Base-by-base conservation (phyloP, 2,329 filamentous ascomycete genomes). In the Cordyceps sp. region DNA sequence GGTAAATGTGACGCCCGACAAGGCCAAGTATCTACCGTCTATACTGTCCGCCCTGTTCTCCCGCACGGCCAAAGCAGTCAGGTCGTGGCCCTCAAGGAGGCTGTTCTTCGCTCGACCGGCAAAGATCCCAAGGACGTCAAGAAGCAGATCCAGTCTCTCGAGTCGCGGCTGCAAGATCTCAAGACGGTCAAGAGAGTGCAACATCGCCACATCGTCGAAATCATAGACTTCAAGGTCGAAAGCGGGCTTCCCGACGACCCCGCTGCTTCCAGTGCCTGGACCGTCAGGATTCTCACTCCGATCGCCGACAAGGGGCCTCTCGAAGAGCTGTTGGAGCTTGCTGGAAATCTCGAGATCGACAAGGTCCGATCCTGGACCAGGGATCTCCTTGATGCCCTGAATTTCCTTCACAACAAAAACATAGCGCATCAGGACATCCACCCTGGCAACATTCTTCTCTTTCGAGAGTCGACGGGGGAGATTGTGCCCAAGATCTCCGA, bases 331-430 rank as follows among this genome's bases (percentile, higher is more conserved):
- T 63, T 98, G 20, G 78, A 88, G 35, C 69, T 88, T 37, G 73
- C 84, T 26, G 83, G 80, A 5, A 69, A 69, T 20, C 59, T 94
- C 31, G 71, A 78, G 26, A 69, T 81, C 32, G 70, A 72, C 39
- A 86, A 78, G 48, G 76, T 86, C 28, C 78, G 85, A 33, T 76
- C 82, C 17, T 96, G 85, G 78, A 90, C 84, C n/a, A 74, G 86
- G 36, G 84, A 93, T 45, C 64, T 98, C 14, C 68, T 98, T 18
- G 84, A 94, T 55, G 90, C 78, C 1, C 61, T 98, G 19, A 80
- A 84, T 36, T 93, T 79, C 49, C 72, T 93, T 32, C 88, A 96
- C 54, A 78, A 78, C 40, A 77, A 81, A 47, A 84, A 84, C 15
- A 66, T 94, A 35, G 64, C 83, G 17, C 90, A 96, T 53, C 80